Base-by-base conservation (phyloP, 805 yeast genomes). In the Cyberlindnera suaveolens region DNA sequence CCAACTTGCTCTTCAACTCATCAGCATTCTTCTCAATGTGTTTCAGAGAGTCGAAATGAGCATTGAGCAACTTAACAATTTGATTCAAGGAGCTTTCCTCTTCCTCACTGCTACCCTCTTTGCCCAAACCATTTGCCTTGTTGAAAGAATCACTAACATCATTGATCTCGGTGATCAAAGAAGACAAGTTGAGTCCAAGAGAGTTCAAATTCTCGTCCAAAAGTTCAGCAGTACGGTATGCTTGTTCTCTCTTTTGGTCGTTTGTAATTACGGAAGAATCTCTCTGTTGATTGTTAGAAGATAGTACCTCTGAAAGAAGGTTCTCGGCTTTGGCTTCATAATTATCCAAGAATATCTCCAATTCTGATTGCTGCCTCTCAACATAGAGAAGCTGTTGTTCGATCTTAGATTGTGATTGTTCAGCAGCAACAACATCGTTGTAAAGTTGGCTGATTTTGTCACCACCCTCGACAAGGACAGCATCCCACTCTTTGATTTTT, bases 361-460 rank as follows among this genome's bases (percentile, higher is more conserved):
- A 68, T 56, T 91, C 98, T 45, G 85, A 87, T 60, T 93, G 99
- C 61, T 93, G 98, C 53, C 83, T 82, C 57, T 85, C 93, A 40
- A 93, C 84, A 57, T 89, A 91, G 34, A 80, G 70, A 43, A 93
- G 70, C 33, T 89, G 83, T 62, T 89, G 96, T 53, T 93, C 98
- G 38, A 93, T 82, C 53, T 83, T 85, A 35, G 72, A 70, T 59
- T 91, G 97, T 40, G 85, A 78, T 51, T 83, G 85, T 56, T 90
- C 96, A 5, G 96, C 95, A 41, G 79, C 78, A 32, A 82, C 63
- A 3, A 93, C 82, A 49, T 87, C 90, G 31, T 81, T 72, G 61
- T 85, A 87, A 36, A 91, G 67, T 46, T 83, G 80, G 20, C 85
- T 71, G 23, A 91, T 85, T 58, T 85, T 87, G 39, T 85, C 90